Percentiles rank a stretch among this genome's conserved stretches.
phyloP scores from a whole-genome alignment of 176 grass and related monocot genomes.

The Musa schizocarpa region DNA sequence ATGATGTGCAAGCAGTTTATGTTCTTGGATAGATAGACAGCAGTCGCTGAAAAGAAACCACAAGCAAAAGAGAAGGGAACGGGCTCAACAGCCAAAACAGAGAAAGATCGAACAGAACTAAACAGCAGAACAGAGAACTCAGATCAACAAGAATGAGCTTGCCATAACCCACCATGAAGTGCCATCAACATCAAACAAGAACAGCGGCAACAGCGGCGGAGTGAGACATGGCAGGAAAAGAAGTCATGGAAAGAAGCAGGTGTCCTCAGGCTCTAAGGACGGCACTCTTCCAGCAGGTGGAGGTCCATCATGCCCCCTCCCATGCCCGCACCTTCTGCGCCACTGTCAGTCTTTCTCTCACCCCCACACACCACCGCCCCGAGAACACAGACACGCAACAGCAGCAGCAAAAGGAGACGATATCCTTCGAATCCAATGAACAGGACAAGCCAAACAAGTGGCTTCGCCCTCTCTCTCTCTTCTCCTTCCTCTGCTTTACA shows the following conservation, averaged over 20 bases:
- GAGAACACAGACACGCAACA: constrained; percentile 12
- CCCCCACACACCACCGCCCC: background rate
- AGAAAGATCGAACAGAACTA: too few relatives aligned
- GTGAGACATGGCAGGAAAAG: constrained; percentile 15
- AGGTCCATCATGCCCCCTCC: constrained; percentile 6
- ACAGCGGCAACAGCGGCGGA: background rate
- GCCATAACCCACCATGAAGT: constrained; percentile 18
- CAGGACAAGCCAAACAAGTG: too few relatives aligned
- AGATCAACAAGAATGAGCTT: too few relatives aligned
- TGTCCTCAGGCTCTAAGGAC: background rate
- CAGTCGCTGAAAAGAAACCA: too few relatives aligned
- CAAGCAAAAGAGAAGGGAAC: too few relatives aligned
- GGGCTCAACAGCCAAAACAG: too few relatives aligned
- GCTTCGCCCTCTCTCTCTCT: too few relatives aligned
- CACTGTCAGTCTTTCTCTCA: constrained; percentile 4
- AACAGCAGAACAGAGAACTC: too few relatives aligned
- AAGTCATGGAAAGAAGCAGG: background rate
- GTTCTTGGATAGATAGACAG: too few relatives aligned
- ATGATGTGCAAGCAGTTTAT: too few relatives aligned
- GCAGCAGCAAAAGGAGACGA: background rate
- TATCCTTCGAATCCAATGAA: too few relatives aligned
- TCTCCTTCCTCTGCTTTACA: too few relatives aligned
- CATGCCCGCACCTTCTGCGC: background rate
- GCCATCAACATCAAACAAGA: background rate
- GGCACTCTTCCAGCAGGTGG: background rate